A percentile compares a stretch with the other conserved stretches of the same genome.
phyloP scores from a whole-genome alignment of 1,284 basidiomycete species.

The Pseudozyma tsukubaensis region DNA sequence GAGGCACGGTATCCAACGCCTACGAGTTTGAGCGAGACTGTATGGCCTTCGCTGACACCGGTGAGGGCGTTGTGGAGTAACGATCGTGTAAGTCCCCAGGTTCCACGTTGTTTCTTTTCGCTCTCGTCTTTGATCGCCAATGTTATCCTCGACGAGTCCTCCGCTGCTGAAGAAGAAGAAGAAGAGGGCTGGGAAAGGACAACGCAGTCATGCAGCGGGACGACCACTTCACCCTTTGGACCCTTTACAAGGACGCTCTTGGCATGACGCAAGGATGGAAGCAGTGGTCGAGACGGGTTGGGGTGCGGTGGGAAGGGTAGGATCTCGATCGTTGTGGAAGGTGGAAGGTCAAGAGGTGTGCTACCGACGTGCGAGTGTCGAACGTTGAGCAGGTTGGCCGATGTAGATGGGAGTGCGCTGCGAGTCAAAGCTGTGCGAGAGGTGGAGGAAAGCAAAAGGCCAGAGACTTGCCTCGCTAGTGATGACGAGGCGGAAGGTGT shows the following conservation, averaged over 20 bases:
- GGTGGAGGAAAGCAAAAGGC: constrained; percentile 33
- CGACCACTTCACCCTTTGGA: constrained; percentile 56
- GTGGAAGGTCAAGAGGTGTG: constrained; percentile 55
- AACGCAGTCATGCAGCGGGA: constrained; percentile 61
- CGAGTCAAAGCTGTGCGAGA: constrained; percentile 74
- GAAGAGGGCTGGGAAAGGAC: constrained; percentile 12
- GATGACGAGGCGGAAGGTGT: constrained; percentile 20
- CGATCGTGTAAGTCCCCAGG: constrained; percentile 93
- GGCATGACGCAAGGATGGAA: constrained; percentile 52
- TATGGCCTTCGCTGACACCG: constrained; percentile 90
- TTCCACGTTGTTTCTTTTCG: constrained; percentile 81
- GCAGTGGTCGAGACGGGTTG: constrained; percentile 57
- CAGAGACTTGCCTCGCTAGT: constrained; percentile 23
- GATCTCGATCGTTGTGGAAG: constrained; percentile 45
- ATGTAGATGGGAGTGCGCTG: not conserved
- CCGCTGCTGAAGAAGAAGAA: not conserved
- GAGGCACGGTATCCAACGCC: constrained; percentile 93
- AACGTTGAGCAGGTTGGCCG: constrained; percentile 1
- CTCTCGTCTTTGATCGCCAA: constrained; percentile 79
- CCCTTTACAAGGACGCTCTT: constrained; percentile 59
- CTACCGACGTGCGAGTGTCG: constrained; percentile 63
- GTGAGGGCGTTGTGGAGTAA: constrained; percentile 87
- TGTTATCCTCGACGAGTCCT: constrained; percentile 11
- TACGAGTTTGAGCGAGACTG: constrained; percentile 84
- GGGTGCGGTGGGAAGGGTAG: constrained; percentile 63